Evolutionary conservation across 2,329 filamentous ascomycete genomes (phyloP).

Genomic region (Cryoendolithus antarcticus): DNA sequence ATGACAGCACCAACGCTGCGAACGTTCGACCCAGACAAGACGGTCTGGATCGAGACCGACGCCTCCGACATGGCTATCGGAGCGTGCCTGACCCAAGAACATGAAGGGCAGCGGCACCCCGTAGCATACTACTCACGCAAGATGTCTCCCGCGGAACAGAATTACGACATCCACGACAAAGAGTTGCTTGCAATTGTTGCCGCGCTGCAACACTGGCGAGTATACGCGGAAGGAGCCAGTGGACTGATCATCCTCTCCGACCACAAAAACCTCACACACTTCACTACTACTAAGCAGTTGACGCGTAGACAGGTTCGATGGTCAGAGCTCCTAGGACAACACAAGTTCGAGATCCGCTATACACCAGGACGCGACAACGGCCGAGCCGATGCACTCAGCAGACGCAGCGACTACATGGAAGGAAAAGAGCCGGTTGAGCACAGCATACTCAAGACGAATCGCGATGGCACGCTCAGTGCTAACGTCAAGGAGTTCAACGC

Average conservation of each 20-base stretch:
- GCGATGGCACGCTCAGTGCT: constrained; percentile 6
- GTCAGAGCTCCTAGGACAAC: constrained; percentile 7
- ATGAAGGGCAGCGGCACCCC: constrained; percentile 5
- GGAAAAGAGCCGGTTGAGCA: constrained; percentile 4
- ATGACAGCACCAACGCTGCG: constrained; percentile 1
- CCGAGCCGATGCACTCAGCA: constrained; percentile 8
- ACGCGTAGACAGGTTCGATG: constrained; percentile 4
- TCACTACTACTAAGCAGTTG: constrained; percentile 9
- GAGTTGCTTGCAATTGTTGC: constrained; percentile 9
- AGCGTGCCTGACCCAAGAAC: constrained; percentile 5
- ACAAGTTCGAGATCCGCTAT: constrained; percentile 9
- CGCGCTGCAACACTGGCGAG: constrained; percentile 7
- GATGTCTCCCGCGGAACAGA: constrained; percentile 8
- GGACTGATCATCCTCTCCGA: constrained; percentile 7
- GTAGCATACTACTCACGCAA: constrained; percentile 10
- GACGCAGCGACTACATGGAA: constrained; percentile 8
- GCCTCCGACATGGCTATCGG: constrained; percentile 6
- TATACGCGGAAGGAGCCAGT: constrained; percentile 8
- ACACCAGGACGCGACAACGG: constrained; percentile 7
- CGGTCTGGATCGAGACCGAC: constrained; percentile 4
- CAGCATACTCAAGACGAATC: constrained; percentile 5
- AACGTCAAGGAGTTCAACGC: constrained; percentile 3
- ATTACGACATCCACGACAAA: constrained; percentile 10
- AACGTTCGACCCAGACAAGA: constrained; percentile 4
- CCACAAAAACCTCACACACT: constrained; percentile 9